Evolutionary conservation across 345 rosid genomes (phyloP).

Genomic region (Ceriops tagal): DNA sequence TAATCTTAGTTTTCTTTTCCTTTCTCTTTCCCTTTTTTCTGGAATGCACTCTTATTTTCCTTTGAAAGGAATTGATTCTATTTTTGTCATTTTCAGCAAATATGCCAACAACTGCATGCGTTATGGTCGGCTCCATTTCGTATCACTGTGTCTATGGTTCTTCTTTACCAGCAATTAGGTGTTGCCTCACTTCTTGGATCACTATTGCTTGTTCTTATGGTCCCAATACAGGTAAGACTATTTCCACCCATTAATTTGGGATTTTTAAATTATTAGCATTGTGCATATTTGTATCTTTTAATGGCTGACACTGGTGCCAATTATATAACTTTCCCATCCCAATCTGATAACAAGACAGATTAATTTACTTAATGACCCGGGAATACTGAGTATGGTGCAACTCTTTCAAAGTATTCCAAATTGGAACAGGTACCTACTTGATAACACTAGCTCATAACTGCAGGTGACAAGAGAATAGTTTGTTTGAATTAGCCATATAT

Average conservation of each 20-base stretch:
- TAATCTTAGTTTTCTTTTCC: background rate
- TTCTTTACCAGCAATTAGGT: conserved; percentile 33
- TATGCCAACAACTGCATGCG: conserved; percentile 30
- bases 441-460: too few relatives aligned
- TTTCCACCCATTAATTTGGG: background rate
- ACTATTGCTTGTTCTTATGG: conserved; percentile 22
- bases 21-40: background rate
- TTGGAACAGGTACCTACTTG: too few relatives aligned
- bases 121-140: conserved; percentile 36
- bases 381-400: too few relatives aligned
- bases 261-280: background rate
- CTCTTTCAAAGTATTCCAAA: too few relatives aligned
- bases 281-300: background rate
- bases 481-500: too few relatives aligned
- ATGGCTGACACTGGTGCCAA: background rate
- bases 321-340: too few relatives aligned
- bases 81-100: conserved; percentile 17
- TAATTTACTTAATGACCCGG: too few relatives aligned
- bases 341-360: too few relatives aligned
- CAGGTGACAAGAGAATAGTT: too few relatives aligned
- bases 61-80: background rate
- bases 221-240: conserved; percentile 22
- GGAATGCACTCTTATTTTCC: background rate
- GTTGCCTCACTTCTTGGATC: conserved; percentile 32
- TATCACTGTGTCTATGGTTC: conserved; percentile 31